These are phyloP conservation scores for Ceratobasidium sp. DNA, from an alignment of 1,284 basidiomycete species.

Conservation along the genomic window DNA sequence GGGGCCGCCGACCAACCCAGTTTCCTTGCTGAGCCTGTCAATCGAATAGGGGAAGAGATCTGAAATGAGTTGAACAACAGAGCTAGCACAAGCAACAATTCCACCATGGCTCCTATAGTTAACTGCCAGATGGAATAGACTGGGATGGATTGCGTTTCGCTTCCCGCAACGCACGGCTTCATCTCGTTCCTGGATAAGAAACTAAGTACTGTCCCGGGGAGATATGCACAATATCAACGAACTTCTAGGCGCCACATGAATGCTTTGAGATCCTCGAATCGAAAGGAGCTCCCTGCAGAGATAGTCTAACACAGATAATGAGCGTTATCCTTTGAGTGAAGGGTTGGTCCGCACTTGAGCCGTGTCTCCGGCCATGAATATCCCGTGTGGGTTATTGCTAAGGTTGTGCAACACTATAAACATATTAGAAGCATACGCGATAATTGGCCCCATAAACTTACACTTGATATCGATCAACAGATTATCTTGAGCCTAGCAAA, in stretches of 20 bases:
- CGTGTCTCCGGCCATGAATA: slow-evolving; percentile 84
- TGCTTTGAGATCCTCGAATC: slow-evolving; percentile 70
- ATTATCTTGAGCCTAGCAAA: slow-evolving; percentile 52
- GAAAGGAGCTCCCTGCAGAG: slow-evolving; percentile 76
- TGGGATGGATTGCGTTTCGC: slow-evolving; percentile 56
- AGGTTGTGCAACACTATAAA: slow-evolving; percentile 66
- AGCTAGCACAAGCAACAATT: slow-evolving; percentile 64
- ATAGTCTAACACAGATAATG: slow-evolving; percentile 61
- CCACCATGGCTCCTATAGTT: slow-evolving; percentile 6
- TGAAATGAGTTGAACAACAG: slow-evolving; percentile 71
- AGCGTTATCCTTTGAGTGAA: slow-evolving; percentile 52
- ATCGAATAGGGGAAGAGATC: slow-evolving; percentile 75
- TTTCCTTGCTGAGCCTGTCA: slow-evolving; percentile 61
- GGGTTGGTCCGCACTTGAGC: slow-evolving; percentile 58
- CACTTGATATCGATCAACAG: slow-evolving; percentile 39
- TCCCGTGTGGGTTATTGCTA: slow-evolving; percentile 61
- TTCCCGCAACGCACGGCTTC: slow-evolving; percentile 44
- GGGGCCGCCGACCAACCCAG: slow-evolving; percentile 61
- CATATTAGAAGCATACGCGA: not conserved
- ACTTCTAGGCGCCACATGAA: slow-evolving; percentile 64
- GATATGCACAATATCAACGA: slow-evolving; percentile 36
- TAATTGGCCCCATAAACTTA: not conserved
- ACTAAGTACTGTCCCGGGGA: not conserved
- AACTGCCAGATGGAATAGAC: slow-evolving; percentile 62
- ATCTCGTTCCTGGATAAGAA: not conserved